These are phyloP conservation scores for Penicillium psychrofluorescens DNA, from an alignment of 495 filamentous ascomycete species.

Conservation along the genomic window DNA sequence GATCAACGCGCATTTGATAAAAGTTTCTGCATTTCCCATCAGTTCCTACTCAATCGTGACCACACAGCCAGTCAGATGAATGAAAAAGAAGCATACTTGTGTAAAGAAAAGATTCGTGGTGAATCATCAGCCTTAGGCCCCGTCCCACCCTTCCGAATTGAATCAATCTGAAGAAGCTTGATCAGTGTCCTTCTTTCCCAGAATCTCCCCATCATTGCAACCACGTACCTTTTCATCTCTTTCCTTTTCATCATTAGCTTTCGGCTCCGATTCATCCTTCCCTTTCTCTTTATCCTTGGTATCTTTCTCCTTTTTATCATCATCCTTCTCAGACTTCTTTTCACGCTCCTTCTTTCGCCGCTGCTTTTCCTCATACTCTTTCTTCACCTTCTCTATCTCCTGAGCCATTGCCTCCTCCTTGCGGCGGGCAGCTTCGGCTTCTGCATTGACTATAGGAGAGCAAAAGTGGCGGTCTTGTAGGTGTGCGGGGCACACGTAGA, in stretches of 20 bases:
- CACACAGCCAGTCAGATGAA: background rate
- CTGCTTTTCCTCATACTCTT: conserved; percentile 39
- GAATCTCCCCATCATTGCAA: background rate
- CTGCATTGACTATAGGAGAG: conserved; percentile 70
- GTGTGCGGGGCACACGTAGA: conserved; percentile 82
- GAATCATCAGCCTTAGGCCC: conserved; percentile 30
- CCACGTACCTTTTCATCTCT: conserved; percentile 45
- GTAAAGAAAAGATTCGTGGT: conserved; percentile 77
- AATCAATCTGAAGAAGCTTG: conserved; percentile 23
- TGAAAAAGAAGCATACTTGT: conserved; percentile 58
- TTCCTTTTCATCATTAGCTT: conserved; percentile 42
- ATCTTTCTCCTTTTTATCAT: conserved; percentile 42
- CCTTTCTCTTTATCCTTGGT: conserved; percentile 41
- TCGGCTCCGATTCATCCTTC: conserved; percentile 27
- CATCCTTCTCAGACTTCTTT: conserved; percentile 17
- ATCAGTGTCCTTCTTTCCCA: background rate
- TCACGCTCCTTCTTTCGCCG: conserved; percentile 26
- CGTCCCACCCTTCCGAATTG: conserved; percentile 26
- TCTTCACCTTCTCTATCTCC: conserved; percentile 70
- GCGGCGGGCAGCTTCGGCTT: conserved; percentile 58
- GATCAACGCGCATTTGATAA: conserved; percentile 76
- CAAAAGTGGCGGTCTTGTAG: conserved; percentile 80
- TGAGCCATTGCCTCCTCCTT: conserved; percentile 60
- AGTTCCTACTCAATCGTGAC: background rate
- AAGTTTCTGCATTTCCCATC: conserved; percentile 53